phyloP scores from a whole-genome alignment of 331 rosid genomes.

The Prunus yedoensis region DNA sequence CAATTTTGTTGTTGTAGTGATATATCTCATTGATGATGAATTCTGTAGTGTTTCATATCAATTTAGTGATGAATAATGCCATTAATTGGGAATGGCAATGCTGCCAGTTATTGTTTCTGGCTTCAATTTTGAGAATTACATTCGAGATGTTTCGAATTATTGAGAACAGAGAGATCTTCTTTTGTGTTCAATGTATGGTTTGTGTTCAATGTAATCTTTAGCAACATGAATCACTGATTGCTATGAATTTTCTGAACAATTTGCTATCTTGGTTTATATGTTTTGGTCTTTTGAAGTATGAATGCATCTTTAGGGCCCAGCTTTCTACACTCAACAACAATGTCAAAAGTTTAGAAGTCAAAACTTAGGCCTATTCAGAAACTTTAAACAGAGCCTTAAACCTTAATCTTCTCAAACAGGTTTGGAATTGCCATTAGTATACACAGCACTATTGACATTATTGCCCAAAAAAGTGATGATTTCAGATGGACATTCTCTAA shows the following conservation, averaged over 20 bases:
- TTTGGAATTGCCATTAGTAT: neutral
- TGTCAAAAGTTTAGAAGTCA: neutral
- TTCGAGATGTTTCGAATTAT: neutral
- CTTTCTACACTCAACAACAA: neutral
- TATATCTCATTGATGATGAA: neutral
- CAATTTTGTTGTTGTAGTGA: constrained; percentile 27
- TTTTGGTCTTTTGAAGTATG: neutral
- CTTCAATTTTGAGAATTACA: neutral
- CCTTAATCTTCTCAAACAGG: neutral
- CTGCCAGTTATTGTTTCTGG: neutral
- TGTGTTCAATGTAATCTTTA: neutral
- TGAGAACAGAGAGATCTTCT: neutral
- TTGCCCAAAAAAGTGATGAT: neutral
- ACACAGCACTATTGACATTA: neutral
- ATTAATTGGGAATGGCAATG: constrained; percentile 23
- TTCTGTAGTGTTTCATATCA: neutral
- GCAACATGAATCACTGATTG: neutral
- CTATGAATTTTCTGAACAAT: neutral
- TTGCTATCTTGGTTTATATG: neutral
- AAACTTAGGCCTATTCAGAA: neutral
- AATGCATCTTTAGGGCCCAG: neutral
- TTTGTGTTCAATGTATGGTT: neutral
- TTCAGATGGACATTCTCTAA: neutral
- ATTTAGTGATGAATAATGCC: constrained; percentile 23
- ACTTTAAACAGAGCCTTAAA: neutral